Evolutionary conservation across 106 monocot genomes (phyloP).

Genomic region (Dactylorhiza incarnata): DNA sequence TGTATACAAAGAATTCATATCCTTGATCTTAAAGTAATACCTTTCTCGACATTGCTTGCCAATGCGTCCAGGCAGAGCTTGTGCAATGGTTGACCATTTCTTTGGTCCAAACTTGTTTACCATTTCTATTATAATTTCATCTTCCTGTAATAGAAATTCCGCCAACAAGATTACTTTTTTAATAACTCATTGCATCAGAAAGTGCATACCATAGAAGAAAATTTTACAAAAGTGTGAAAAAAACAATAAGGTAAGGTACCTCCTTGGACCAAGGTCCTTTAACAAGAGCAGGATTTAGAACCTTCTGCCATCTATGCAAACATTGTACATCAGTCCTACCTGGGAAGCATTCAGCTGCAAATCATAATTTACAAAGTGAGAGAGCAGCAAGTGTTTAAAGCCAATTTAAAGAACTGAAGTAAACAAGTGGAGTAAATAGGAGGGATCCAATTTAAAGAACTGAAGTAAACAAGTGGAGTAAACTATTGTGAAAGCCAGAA

Average conservation of each 20-base stretch:
- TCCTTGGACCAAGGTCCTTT: slow-evolving; percentile 99
- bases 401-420: too few species aligned
- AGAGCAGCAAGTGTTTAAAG: too few species aligned
- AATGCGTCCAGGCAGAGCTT: slow-evolving; percentile 86
- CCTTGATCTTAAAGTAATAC: neutral
- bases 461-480: too few species aligned
- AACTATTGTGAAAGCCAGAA: too few species aligned
- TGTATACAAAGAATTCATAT: neutral
- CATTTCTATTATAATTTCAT: slow-evolving; percentile 83
- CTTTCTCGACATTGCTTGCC: slow-evolving; percentile 66
- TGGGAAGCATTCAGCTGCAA: slow-evolving; percentile 83
- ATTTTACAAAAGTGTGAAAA: neutral
- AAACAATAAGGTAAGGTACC: slow-evolving; percentile 23
- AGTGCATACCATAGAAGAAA: neutral
- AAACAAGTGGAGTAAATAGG: too few species aligned
- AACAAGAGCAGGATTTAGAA: slow-evolving; percentile 90
- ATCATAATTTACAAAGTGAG: neutral
- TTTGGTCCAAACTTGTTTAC: slow-evolving; percentile 70
- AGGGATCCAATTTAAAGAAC: too few species aligned
- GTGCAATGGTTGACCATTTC: slow-evolving; percentile 93
- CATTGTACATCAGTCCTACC: slow-evolving; percentile 90
- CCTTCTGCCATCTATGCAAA: slow-evolving; percentile 96
- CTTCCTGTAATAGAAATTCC: slow-evolving; percentile 44
- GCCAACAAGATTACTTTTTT: neutral
- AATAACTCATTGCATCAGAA: too few species aligned